Conservation (phyloP, 75 land plant genomes). For the Chamaecyparis obtusa region DNA sequence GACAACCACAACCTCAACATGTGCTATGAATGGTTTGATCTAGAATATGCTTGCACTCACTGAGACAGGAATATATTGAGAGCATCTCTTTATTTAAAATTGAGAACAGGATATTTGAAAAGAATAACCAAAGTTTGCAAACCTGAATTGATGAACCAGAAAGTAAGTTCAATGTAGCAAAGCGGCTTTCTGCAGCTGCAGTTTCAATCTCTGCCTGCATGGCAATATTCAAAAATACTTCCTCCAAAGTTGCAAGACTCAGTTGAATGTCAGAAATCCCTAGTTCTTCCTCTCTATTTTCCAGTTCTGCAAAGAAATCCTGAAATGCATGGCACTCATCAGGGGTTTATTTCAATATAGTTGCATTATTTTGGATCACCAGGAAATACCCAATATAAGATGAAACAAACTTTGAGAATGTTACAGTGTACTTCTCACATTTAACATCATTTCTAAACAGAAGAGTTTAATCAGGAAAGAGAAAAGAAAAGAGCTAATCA, state of each 20-base stretch:
- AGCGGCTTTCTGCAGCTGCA: slow-evolving; percentile 75
- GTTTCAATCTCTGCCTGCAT: slow-evolving; percentile 86
- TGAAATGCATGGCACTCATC: slow-evolving; percentile 12
- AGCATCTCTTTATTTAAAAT: not conserved
- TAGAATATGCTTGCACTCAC: not conserved
- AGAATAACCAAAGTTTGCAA: not conserved
- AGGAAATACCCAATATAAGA: not conserved
- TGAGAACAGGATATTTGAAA: not conserved
- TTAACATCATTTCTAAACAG: not conserved
- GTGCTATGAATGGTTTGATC: not conserved
- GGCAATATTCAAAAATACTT: slow-evolving; percentile 96
- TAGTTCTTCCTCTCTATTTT: slow-evolving; percentile 62
- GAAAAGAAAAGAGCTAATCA: not conserved
- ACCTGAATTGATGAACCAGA: slow-evolving; percentile 64
- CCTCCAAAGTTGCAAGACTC: slow-evolving; percentile 91
- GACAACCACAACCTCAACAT: not conserved
- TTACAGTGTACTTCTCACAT: not conserved
- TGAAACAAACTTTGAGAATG: not conserved
- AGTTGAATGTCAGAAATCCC: slow-evolving; percentile 90
- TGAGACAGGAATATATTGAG: not conserved
- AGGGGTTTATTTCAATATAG: not conserved
- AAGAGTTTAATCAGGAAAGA: not conserved
- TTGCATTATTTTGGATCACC: slow-evolving; percentile 1
- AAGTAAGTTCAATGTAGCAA: slow-evolving; percentile 51
- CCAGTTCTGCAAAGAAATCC: slow-evolving; percentile 80